phyloP scores from a whole-genome alignment of 164 flowering plant species.

The Umbellularia californica region DNA sequence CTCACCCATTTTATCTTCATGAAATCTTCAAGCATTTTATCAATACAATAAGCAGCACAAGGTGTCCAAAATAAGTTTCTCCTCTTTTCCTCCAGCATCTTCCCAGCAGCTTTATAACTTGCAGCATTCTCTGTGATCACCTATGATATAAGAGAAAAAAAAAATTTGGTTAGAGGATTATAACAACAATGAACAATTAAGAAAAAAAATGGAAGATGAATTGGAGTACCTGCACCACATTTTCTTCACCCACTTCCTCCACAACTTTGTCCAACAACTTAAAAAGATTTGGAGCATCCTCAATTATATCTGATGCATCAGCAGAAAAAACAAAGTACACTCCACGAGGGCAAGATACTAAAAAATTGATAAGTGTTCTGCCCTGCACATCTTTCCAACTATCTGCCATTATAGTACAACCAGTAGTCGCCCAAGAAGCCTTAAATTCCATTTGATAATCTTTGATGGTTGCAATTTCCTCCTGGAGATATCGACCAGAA shows the following conservation, averaged over 20 bases:
- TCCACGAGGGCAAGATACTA: slow-evolving; percentile 69
- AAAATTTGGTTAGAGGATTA: background rate
- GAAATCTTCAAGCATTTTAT: slow-evolving; percentile 66
- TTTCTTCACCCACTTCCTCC: slow-evolving; percentile 74
- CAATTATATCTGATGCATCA: slow-evolving; percentile 57
- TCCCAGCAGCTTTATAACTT: slow-evolving; percentile 65
- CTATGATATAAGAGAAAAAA: slow-evolving; percentile 21
- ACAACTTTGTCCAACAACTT: slow-evolving; percentile 68
- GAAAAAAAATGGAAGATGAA: slow-evolving; percentile 8
- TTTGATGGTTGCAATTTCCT: slow-evolving; percentile 50
- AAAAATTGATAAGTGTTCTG: slow-evolving; percentile 54
- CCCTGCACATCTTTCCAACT: slow-evolving; percentile 64
- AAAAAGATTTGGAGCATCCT: slow-evolving; percentile 50
- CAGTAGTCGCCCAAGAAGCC: slow-evolving; percentile 58
- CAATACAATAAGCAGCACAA: slow-evolving; percentile 63
- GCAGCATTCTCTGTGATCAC: slow-evolving; percentile 62
- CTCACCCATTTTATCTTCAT: slow-evolving; percentile 49
- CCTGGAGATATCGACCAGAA: slow-evolving; percentile 57
- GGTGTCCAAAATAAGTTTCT: slow-evolving; percentile 74
- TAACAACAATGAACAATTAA: background rate
- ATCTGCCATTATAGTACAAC: slow-evolving; percentile 75
- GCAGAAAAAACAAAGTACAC: slow-evolving; percentile 56
- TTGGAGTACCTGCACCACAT: slow-evolving; percentile 63
- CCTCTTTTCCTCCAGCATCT: slow-evolving; percentile 75
- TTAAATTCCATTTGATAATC: slow-evolving; percentile 45